Conservation (phyloP, 2,329 filamentous ascomycete genomes). For the Acarospora socialis region DNA sequence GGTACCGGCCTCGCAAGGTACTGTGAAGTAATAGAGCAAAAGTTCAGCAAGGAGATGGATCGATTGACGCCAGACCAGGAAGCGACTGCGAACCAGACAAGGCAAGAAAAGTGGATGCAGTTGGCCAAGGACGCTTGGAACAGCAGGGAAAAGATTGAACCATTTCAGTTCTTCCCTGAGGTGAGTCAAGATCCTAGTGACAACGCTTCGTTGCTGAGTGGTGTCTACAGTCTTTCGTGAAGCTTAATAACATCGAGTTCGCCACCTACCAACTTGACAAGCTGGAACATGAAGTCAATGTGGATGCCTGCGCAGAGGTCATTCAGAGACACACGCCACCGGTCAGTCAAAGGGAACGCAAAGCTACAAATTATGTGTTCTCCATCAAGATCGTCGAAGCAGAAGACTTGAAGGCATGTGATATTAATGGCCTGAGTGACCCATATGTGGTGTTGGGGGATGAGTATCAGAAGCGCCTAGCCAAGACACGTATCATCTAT, state of each 20-base stretch:
- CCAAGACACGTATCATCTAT: constrained; percentile 87
- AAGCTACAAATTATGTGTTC: constrained; percentile 82
- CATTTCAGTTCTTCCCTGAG: constrained; percentile 92
- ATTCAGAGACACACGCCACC: constrained; percentile 62
- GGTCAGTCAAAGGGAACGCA: constrained; percentile 50
- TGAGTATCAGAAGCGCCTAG: constrained; percentile 91
- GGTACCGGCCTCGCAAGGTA: constrained; percentile 72
- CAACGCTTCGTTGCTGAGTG: constrained; percentile 1
- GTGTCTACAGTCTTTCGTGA: constrained; percentile 70
- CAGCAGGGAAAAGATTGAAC: constrained; percentile 82
- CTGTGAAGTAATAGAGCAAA: constrained; percentile 77
- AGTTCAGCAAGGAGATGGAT: constrained; percentile 86
- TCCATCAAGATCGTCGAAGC: constrained; percentile 98
- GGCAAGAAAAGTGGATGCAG: constrained; percentile 86
- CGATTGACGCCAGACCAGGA: constrained; percentile 76
- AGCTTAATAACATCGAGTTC: constrained; percentile 95
- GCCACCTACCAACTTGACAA: constrained; percentile 85
- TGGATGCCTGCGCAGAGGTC: constrained; percentile 75
- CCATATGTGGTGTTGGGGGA: constrained; percentile 95
- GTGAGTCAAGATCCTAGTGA: constrained; percentile 34
- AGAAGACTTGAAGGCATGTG: constrained; percentile 95
- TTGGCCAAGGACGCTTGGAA: constrained; percentile 88
- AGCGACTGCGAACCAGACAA: constrained; percentile 59
- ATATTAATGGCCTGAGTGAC: constrained; percentile 85
- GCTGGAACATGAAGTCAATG: constrained; percentile 77